Base-by-base conservation (phyloP, 1,284 basidiomycete genomes). In the Boletus holoroseus region DNA sequence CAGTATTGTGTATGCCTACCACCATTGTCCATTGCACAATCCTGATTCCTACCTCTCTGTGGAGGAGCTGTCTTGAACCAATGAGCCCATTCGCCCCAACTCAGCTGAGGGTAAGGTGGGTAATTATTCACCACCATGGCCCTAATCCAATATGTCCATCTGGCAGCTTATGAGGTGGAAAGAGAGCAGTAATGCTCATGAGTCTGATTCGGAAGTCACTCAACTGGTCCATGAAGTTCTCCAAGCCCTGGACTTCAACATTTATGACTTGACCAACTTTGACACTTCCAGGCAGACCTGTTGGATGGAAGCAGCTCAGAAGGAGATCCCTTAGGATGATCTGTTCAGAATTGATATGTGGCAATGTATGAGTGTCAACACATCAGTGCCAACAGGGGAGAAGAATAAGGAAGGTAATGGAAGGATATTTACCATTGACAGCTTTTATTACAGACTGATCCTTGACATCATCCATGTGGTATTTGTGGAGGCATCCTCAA, bases 91-190 rank as follows among this genome's bases (percentile, higher is more conserved):
- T 6, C 0, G 3, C 18, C 18, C 35, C 3, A 37, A 9, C 35
- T 2, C 18, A 3, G 4, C 35, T 6, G 35, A 37, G 35, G 35
- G 12, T 6, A 37, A 30, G 28, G 11, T 30, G 7, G 8, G 35
- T 4, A 6, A 37, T 12, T 37, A 37, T 12, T 20, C 35, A 6
- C 35, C 12, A 9, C 18, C 11, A 2, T 37, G 18, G 18, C 16
- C 35, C 2, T 51, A 47, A 34, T 16, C 50, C 8, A 50, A 37
- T 5, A 42, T 50, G 22, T 37, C 37, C 0, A 37, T 37, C 1
- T 51, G 50, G 50, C 13, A 0, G 2, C 50, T 51, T 22, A 51
- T 51, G 32, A 28, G 8, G 1, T 50, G 38, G 32, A 51, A 51
- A 7, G n/a, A 22, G 18, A 18, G 28, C 12, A 11, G 28, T 30